Percentiles rank a stretch among this genome's conserved stretches.
phyloP scores from a whole-genome alignment of 1,284 basidiomycete genomes.

The Heterobasidion irregulare region DNA sequence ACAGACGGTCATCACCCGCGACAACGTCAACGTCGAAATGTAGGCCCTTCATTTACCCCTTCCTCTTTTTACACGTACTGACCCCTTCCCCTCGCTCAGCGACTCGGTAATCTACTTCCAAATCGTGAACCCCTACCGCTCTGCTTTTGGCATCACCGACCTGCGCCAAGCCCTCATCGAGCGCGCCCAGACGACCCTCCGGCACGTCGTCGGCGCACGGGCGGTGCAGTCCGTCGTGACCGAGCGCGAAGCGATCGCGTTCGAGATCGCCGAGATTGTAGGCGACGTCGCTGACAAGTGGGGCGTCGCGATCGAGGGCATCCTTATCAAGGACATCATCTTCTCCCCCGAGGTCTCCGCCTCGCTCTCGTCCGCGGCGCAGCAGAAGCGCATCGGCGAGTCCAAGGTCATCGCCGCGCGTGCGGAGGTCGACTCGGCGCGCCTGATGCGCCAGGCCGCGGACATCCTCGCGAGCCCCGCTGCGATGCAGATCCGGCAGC shows the following conservation, averaged over 20 bases:
- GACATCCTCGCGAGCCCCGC: slow-evolving; percentile 89
- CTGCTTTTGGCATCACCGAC: slow-evolving; percentile 88
- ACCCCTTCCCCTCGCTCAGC: slow-evolving; percentile 27
- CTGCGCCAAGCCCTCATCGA: slow-evolving; percentile 84
- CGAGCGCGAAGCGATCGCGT: slow-evolving; percentile 95
- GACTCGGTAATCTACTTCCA: slow-evolving; percentile 92
- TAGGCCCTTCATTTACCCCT: slow-evolving; percentile 22
- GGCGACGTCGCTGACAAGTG: slow-evolving; percentile 82
- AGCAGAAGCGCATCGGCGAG: slow-evolving; percentile 93
- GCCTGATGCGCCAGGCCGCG: slow-evolving; percentile 90
- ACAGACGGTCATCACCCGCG: slow-evolving; percentile 80
- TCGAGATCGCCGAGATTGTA: slow-evolving; percentile 93
- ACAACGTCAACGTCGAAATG: slow-evolving; percentile 88
- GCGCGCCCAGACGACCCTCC: slow-evolving; percentile 91
- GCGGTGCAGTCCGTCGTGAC: slow-evolving; percentile 78
- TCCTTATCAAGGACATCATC: slow-evolving; percentile 91
- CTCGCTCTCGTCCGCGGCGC: slow-evolving; percentile 87
- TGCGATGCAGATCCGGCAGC: slow-evolving; percentile 95
- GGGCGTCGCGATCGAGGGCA: slow-evolving; percentile 93
- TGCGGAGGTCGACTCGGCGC: slow-evolving; percentile 91
- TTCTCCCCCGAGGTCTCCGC: slow-evolving; percentile 90
- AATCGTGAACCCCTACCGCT: slow-evolving; percentile 79
- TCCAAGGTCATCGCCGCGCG: slow-evolving; percentile 93
- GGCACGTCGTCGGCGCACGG: slow-evolving; percentile 90
- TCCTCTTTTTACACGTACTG: background rate